phyloP scores from a whole-genome alignment of 108 stramenopile genomes.

The Discostella pseudostelligera region DNA sequence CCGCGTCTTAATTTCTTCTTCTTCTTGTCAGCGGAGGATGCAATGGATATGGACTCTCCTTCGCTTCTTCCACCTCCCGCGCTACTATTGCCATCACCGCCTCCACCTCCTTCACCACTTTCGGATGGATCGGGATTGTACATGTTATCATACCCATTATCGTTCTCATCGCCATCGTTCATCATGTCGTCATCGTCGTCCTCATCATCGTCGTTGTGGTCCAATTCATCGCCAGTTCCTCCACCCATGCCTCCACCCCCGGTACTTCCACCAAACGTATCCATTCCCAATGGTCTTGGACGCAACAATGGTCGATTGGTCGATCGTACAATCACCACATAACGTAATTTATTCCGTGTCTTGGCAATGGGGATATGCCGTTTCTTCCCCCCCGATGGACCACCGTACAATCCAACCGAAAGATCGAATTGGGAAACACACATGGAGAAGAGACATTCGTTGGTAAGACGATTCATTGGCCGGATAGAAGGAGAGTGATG shows the following conservation, averaged over 20 bases:
- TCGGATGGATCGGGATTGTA: constrained; percentile 38
- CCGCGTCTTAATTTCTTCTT: constrained; percentile 19
- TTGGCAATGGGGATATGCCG: constrained; percentile 53
- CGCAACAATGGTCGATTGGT: constrained; percentile 68
- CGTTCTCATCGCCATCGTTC: constrained; percentile 44
- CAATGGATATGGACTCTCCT: too few relatives aligned
- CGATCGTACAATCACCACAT: constrained; percentile 66
- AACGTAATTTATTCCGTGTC: constrained; percentile 66
- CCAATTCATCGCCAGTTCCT: constrained; percentile 6
- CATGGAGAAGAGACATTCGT: constrained; percentile 46
- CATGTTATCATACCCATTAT: constrained; percentile 49
- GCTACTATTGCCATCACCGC: constrained; percentile 10
- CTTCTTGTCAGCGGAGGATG: constrained; percentile 1
- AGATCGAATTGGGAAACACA: constrained; percentile 43
- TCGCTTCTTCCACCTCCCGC: constrained; percentile 16
- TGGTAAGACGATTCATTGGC: constrained; percentile 36
- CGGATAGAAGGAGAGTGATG: neutral
- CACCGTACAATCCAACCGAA: constrained; percentile 32
- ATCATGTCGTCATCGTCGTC: constrained; percentile 34
- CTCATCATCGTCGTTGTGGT: constrained; percentile 40
- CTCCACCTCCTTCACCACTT: constrained; percentile 1
- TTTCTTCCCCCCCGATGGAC: constrained; percentile 42
- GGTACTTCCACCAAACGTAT: too few relatives aligned
- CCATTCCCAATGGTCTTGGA: constrained; percentile 15
- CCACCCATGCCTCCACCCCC: constrained; percentile 9